Base-by-base conservation (phyloP, 179 eudicot genomes). In the Beta corolliflora region DNA sequence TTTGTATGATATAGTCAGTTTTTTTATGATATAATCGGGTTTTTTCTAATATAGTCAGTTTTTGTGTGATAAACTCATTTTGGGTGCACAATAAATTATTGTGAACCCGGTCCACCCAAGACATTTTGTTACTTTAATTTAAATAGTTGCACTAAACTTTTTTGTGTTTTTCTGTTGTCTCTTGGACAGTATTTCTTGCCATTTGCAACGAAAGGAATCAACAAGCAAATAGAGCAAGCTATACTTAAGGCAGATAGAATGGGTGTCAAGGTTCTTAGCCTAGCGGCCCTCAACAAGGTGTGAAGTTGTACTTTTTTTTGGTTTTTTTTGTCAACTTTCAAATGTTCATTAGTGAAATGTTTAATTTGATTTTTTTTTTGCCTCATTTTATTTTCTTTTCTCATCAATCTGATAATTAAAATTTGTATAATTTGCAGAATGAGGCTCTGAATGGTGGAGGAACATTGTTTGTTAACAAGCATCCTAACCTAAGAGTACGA, bases 211-310 rank as follows among this genome's bases (percentile, higher is more conserved):
- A 88, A 93, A 61, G 99, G 99, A 73, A 96, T 95, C 77, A 95
- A 95, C 82, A 85, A 88, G 54, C 92, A 90, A 64, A 95, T 95
- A 25, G 99, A 95, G 86, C 91, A 92, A 50, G 98, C 99, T 5
- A 95, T 95, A 67, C 91, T 95, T 12, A 88, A 81, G 89, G 98
- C 98, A 3, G 97, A 95, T 79, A 91, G 75, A 81, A 80, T 94
- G 76, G 98, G 98, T 50, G 94, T 95, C 64, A 92, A 95, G 83
- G 97, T 95, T 83, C 85, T 95, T 36, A 93, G 97, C 87, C 97
- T 95, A 41, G 99, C 98, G 1, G 99, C 99, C 61, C 88, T 95
- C 50, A 94, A 95, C 78, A 95, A 95, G 98, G 99, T 95, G 46
- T 4, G 79, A 70, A 4, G 16, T 19, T 45, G 1, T 54, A 12